Conservation (phyloP, 1,284 basidiomycete genomes). For the Malassezia yamatoensis region DNA sequence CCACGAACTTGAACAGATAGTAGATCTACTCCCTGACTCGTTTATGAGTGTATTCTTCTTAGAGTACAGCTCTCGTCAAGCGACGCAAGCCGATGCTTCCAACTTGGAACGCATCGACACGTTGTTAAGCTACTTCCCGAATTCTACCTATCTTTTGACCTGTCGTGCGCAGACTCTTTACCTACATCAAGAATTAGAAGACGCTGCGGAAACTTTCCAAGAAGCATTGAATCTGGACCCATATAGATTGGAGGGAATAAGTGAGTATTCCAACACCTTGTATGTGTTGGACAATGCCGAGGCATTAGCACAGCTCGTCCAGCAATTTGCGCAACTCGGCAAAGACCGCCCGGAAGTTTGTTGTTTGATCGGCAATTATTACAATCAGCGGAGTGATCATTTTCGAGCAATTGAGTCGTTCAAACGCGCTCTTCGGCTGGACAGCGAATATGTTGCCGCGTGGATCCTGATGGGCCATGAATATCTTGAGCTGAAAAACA, state of each 20-base stretch:
- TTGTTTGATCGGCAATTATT: constrained; percentile 95
- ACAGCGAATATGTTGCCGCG: constrained; percentile 84
- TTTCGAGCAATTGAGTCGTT: constrained; percentile 95
- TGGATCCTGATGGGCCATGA: constrained; percentile 99
- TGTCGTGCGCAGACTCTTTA: constrained; percentile 32
- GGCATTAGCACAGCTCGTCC: constrained; percentile 81
- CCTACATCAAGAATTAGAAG: constrained; percentile 18
- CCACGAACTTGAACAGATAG: constrained; percentile 25
- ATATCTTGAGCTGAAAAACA: constrained; percentile 97
- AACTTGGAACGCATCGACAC: constrained; percentile 34
- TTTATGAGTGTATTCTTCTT: constrained; percentile 72
- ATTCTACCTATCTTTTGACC: constrained; percentile 69
- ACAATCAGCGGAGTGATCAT: constrained; percentile 82
- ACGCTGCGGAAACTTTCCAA: constrained; percentile 39
- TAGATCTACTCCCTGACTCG: constrained; percentile 62
- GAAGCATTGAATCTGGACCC: constrained; percentile 58
- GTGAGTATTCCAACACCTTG: constrained; percentile 91
- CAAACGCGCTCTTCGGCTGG: constrained; percentile 80
- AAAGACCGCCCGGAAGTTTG: constrained; percentile 56
- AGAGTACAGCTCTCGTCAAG: constrained; percentile 74
- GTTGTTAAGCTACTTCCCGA: constrained; percentile 70
- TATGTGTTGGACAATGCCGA: constrained; percentile 84
- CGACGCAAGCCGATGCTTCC: constrained; percentile 51
- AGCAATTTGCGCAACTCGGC: constrained; percentile 49
- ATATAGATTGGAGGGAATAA: constrained; percentile 83